Percentiles rank a stretch among this genome's conserved stretches.
phyloP scores from a whole-genome alignment of 148 eudicot species.

The Mesembryanthemum crystallinum region DNA sequence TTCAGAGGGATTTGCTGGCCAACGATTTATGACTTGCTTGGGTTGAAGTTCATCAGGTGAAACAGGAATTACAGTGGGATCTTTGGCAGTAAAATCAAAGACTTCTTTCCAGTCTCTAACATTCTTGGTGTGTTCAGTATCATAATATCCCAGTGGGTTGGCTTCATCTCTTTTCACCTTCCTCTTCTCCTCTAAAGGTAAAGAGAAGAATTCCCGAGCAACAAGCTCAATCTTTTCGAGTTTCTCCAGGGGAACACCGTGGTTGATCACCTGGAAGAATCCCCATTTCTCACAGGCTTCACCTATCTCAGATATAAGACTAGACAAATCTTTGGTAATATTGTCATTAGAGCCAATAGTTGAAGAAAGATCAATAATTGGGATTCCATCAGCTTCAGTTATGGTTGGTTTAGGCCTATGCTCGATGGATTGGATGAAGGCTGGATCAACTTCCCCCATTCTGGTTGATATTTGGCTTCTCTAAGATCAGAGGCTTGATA shows the following conservation, averaged over 20 bases:
- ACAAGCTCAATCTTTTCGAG: slow-evolving; percentile 23
- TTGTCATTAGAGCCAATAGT: not conserved
- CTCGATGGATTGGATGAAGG: slow-evolving; percentile 22
- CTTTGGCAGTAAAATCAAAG: slow-evolving; percentile 35
- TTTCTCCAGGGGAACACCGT: slow-evolving; percentile 39
- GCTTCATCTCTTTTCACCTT: slow-evolving; percentile 39
- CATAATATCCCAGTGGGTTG: slow-evolving; percentile 50
- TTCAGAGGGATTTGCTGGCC: slow-evolving; percentile 38
- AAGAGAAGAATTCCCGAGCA: slow-evolving; percentile 36
- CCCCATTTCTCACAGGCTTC: slow-evolving; percentile 51
- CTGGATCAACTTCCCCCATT: slow-evolving; percentile 19
- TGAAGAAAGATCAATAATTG: slow-evolving; percentile 46
- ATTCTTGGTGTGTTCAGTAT: slow-evolving; percentile 47
- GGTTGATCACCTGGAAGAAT: slow-evolving; percentile 62
- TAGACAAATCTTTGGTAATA: not conserved
- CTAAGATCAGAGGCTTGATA: not conserved
- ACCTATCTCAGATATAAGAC: slow-evolving; percentile 28
- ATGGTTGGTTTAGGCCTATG: slow-evolving; percentile 35
- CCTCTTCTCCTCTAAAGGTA: slow-evolving; percentile 39
- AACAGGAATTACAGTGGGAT: slow-evolving; percentile 30
- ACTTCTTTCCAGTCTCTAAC: slow-evolving; percentile 61
- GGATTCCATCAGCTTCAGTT: slow-evolving; percentile 42
- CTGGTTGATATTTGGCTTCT: not conserved
- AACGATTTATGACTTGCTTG: slow-evolving; percentile 31
- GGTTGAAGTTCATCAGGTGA: slow-evolving; percentile 30